A percentile compares a stretch with the other conserved stretches of the same genome.
phyloP scores from a whole-genome alignment of 129 eudicot species.

The Lonicera japonica region DNA sequence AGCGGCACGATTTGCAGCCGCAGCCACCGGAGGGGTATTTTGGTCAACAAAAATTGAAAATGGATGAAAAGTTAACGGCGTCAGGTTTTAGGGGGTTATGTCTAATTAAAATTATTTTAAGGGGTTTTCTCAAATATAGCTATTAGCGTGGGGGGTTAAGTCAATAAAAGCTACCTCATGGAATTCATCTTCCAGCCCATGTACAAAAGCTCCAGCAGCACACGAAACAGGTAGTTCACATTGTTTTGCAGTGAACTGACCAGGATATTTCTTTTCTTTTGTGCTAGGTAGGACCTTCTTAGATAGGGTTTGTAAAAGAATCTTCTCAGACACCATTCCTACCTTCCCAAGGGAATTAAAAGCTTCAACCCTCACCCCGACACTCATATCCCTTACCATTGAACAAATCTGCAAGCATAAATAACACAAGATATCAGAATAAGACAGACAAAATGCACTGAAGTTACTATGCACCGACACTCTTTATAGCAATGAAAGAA shows the following conservation, averaged over 20 bases:
- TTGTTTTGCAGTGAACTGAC: conserved; percentile 31
- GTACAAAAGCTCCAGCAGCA: conserved; percentile 74
- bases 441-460: background rate
- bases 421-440: background rate
- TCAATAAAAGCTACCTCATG: conserved; percentile 40
- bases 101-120: too few species aligned
- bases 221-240: conserved; percentile 37
- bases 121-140: too few species aligned
- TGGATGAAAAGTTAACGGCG: too few species aligned
- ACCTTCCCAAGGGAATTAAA: conserved; percentile 59
- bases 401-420: conserved; percentile 60
- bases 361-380: conserved; percentile 59
- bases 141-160: too few species aligned
- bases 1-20: too few species aligned
- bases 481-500: too few species aligned
- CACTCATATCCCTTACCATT: conserved; percentile 82
- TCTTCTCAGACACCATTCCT: conserved; percentile 44
- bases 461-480: too few species aligned
- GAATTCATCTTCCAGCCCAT: conserved; percentile 91
- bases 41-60: too few species aligned
- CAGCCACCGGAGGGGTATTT: too few species aligned
- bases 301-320: conserved; percentile 60
- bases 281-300: conserved; percentile 39
- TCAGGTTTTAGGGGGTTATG: too few species aligned
- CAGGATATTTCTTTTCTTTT: conserved; percentile 35